Evolutionary conservation across 345 rosid genomes (phyloP).

Genomic region (Eucalyptus albens): DNA sequence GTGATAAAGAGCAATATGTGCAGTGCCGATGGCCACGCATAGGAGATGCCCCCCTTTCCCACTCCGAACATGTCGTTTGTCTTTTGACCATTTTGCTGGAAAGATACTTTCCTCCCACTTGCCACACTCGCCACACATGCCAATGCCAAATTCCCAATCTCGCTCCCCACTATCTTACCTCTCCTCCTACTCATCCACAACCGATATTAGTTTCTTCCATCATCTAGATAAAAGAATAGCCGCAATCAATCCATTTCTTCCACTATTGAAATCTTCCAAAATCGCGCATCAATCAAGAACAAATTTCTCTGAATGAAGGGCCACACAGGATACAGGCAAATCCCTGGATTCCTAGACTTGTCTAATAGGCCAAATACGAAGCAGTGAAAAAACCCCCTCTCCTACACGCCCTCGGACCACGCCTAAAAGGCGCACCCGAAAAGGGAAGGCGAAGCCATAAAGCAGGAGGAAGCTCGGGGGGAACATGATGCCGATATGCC

Average conservation of each 20-base stretch:
- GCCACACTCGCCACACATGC: not conserved
- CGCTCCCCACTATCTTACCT: not conserved
- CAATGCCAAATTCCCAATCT: not conserved
- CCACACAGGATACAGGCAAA: not conserved
- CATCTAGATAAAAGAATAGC: not conserved
- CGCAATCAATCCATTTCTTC: not conserved
- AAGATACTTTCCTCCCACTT: not conserved
- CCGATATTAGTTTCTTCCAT: not conserved
- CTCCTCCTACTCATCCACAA: not conserved
- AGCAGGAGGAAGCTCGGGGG: not conserved
- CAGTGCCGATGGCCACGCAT: not conserved
- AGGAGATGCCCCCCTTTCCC: not conserved
- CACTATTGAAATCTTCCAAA: not conserved
- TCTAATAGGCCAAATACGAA: not conserved
- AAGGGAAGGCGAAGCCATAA: not conserved
- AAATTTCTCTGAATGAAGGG: not conserved
- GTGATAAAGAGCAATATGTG: not conserved
- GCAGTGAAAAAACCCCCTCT: not conserved
- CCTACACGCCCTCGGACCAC: not conserved
- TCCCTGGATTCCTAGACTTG: not conserved
- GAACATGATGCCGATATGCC: not conserved
- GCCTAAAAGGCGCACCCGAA: not conserved
- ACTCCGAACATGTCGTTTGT: not conserved
- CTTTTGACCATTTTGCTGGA: not conserved
- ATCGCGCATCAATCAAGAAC: not conserved